Evolutionary conservation across 2,329 filamentous ascomycete genomes (phyloP).

Genomic region (Huntiella moniliformis): DNA sequence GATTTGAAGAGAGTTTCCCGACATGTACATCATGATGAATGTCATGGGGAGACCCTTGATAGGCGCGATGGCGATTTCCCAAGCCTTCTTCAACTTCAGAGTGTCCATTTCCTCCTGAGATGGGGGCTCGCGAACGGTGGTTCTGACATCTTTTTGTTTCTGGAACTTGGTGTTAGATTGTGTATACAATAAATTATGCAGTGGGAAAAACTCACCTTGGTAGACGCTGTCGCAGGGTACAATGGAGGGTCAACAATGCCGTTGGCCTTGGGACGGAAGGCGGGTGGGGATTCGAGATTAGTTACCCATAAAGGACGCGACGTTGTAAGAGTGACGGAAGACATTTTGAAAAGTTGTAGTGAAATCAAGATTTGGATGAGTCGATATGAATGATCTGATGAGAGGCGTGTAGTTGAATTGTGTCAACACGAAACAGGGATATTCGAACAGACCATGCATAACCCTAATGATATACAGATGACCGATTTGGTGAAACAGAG

Average conservation of each 20-base stretch:
- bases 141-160: slow-evolving; percentile 33
- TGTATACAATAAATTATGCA: background rate
- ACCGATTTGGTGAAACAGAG: too few species aligned
- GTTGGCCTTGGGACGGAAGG: slow-evolving; percentile 43
- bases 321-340: background rate
- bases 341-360: background rate
- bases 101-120: slow-evolving; percentile 78
- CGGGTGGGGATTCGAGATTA: slow-evolving; percentile 54
- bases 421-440: background rate
- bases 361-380: background rate
- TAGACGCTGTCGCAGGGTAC: slow-evolving; percentile 38
- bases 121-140: slow-evolving; percentile 40
- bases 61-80: slow-evolving; percentile 87
- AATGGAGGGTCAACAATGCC: slow-evolving; percentile 73
- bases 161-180: slow-evolving; percentile 14
- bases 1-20: slow-evolving; percentile 91
- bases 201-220: slow-evolving; percentile 28
- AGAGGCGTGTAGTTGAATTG: too few species aligned
- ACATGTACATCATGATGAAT: slow-evolving; percentile 99
- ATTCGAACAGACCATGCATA: background rate
- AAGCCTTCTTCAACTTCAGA: slow-evolving; percentile 94
- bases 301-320: slow-evolving; percentile 59
- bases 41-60: slow-evolving; percentile 96
- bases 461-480: background rate
- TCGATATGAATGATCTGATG: background rate